Percentiles rank a stretch among this genome's conserved stretches.
Evolutionary conservation across 2,329 filamentous ascomycete species (phyloP).

Genomic region (Penicillium oxalicum): DNA sequence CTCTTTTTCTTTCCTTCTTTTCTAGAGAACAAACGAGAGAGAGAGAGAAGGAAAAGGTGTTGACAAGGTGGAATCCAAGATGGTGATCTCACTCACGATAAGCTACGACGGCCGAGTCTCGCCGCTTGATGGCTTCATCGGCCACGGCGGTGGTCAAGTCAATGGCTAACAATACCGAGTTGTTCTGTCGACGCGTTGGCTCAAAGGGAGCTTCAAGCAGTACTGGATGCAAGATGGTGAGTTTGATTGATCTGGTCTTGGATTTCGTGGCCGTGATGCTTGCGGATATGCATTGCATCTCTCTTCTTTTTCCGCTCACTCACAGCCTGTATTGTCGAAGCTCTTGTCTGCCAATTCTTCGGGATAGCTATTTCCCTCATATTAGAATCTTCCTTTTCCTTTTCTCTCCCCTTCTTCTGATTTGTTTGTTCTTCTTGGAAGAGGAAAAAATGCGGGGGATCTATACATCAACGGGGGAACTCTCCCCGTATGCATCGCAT

Average conservation of each 20-base stretch:
- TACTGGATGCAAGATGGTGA: slow-evolving; percentile 38
- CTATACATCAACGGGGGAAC: too few relatives aligned
- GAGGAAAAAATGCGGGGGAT: too few relatives aligned
- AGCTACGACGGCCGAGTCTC: slow-evolving; percentile 73
- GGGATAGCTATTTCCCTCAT: slow-evolving; percentile 60
- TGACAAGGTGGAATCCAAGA: too few relatives aligned
- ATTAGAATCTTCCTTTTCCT: too few relatives aligned
- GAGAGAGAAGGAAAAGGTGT: not conserved
- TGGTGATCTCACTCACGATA: slow-evolving; percentile 60
- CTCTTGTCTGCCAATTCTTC: slow-evolving; percentile 80
- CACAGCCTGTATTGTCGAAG: slow-evolving; percentile 91
- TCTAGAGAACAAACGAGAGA: too few relatives aligned
- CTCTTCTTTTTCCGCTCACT: slow-evolving; percentile 17
- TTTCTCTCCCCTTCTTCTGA: too few relatives aligned
- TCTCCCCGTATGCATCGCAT: too few relatives aligned
- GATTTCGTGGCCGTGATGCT: too few relatives aligned
- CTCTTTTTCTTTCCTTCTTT: too few relatives aligned
- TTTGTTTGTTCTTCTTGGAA: too few relatives aligned
- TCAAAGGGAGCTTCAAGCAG: slow-evolving; percentile 64
- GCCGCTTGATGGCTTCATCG: slow-evolving; percentile 75
- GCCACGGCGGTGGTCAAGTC: slow-evolving; percentile 86
- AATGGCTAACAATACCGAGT: slow-evolving; percentile 74
- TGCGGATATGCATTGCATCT: too few relatives aligned
- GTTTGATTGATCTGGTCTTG: too few relatives aligned
- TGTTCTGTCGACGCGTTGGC: slow-evolving; percentile 50